Evolutionary conservation across 352 stramenopile genomes (phyloP).

Genomic region (Albugo candida): DNA sequence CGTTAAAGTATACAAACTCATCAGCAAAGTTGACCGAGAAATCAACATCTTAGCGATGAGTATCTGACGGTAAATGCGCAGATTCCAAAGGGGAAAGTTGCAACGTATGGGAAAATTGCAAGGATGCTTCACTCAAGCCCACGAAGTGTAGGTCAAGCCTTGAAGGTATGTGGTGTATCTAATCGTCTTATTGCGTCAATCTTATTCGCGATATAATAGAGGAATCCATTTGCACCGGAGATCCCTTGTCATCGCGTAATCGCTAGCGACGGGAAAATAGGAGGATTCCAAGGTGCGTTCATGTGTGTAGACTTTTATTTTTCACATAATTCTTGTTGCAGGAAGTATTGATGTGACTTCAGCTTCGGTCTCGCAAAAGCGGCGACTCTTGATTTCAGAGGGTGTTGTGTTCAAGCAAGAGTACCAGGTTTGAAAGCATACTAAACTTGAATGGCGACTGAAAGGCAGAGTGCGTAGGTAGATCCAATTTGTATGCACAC

Average conservation of each 20-base stretch:
- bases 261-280: slow-evolving; percentile 39
- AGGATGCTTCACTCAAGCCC: slow-evolving; percentile 37
- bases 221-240: slow-evolving; percentile 61
- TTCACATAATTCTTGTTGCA: slow-evolving; percentile 9
- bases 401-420: slow-evolving; percentile 38
- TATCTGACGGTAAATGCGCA: slow-evolving; percentile 6
- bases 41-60: neutral
- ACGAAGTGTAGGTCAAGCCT: slow-evolving; percentile 52
- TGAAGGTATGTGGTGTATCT: slow-evolving; percentile 25
- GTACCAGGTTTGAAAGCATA: slow-evolving; percentile 19
- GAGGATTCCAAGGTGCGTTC: slow-evolving; percentile 43
- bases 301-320: neutral
- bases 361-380: slow-evolving; percentile 46
- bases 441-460: no score
- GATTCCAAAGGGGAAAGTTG: slow-evolving; percentile 63
- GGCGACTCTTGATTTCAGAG: slow-evolving; percentile 31
- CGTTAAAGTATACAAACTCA: slow-evolving; percentile 3
- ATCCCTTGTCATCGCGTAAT: slow-evolving; percentile 65
- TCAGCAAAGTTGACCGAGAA: neutral
- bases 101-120: slow-evolving; percentile 52
- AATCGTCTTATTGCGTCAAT: neutral
- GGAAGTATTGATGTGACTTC: slow-evolving; percentile 37
- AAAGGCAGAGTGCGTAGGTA: no score
- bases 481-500: no score
- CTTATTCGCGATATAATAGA: slow-evolving; percentile 14